Base-by-base conservation (phyloP, 2,329 filamentous ascomycete genomes). In the Colletotrichum melonis region DNA sequence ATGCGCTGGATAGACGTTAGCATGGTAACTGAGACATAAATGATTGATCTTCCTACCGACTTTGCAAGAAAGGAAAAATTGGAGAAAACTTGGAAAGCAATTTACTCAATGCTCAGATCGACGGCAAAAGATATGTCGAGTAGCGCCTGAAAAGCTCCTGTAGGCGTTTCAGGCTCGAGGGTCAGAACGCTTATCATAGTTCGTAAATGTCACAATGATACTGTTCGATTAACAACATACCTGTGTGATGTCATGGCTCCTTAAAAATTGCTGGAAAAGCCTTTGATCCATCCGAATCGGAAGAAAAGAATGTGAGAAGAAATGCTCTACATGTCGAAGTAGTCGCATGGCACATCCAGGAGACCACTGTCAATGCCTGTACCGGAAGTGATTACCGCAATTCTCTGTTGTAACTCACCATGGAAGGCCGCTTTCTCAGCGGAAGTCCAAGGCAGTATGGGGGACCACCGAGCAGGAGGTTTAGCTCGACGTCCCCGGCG, bases 401-500 rank as follows among this genome's bases (percentile, higher is more conserved):
- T 11, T 6, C 42, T 56, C 49, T 62, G 38, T 5, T 49, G 56
- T 19, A 67, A 7, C 4, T 57, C 49, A 16, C 16, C 28, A 9
- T 59, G 24, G n/a, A 71, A 67, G 2, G 49, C 57, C 8, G n/a
- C 56, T 38, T 71, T 71, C 4, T 22, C 24, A 24, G 19, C 46
- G 2, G 63, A 57, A 28, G 69, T 67, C 69, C 69, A 71, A 19
- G 63, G 56, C 14, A n/a, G 4, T 11, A 71, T 30, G 5, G 69
- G 63, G 5, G 56, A 49, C 69, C 69, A 71, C 4, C 69, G 46
- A 9, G 32, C 38, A 2, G 65, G 9, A 35, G 49, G 28, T 56
- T 11, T 22, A 30, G 24, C 4, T 14, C 24, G 66, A 16, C 32
- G 32, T 14, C 4, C 16, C 2, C 58, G 35, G 19, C 32, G 32